Conservation (phyloP, 257 asterid species). For the Plectranthus barbatus region DNA sequence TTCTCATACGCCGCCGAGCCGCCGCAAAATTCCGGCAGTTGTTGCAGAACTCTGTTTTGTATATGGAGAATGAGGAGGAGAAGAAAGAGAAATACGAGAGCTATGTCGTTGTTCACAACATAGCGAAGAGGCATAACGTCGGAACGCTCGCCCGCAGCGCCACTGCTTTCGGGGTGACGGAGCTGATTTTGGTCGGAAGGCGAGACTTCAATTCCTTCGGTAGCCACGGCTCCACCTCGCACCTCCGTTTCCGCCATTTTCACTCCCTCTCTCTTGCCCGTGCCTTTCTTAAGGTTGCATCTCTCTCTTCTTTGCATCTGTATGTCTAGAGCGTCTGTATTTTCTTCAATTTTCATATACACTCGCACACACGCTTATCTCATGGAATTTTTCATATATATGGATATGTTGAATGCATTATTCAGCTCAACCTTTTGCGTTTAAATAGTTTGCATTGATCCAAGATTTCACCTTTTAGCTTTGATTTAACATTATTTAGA, state of each 20-base stretch:
- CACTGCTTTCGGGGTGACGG: conserved; percentile 91
- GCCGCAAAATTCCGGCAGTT: background rate
- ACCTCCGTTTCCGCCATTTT: conserved; percentile 75
- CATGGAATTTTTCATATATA: too few species aligned
- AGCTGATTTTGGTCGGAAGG: conserved; percentile 79
- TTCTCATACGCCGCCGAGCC: conserved; percentile 16
- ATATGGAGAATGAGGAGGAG: conserved; percentile 39
- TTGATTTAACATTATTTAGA: background rate
- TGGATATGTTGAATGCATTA: background rate
- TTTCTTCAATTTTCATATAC: background rate
- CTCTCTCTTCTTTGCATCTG: background rate
- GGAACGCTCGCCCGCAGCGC: conserved; percentile 98
- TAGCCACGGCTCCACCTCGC: conserved; percentile 91
- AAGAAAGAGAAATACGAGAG: conserved; percentile 38
- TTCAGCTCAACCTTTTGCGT: background rate
- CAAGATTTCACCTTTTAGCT: background rate
- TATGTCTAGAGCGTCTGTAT: background rate
- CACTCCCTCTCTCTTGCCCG: conserved; percentile 71
- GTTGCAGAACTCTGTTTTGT: background rate
- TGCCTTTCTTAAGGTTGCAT: conserved; percentile 60
- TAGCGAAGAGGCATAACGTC: conserved; percentile 96
- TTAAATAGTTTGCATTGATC: background rate
- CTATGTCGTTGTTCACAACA: conserved; percentile 84
- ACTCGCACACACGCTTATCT: background rate
- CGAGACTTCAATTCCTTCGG: conserved; percentile 95